Evolutionary conservation across 495 filamentous ascomycete species (phyloP).

Genomic region (Gamarada debralockiae): DNA sequence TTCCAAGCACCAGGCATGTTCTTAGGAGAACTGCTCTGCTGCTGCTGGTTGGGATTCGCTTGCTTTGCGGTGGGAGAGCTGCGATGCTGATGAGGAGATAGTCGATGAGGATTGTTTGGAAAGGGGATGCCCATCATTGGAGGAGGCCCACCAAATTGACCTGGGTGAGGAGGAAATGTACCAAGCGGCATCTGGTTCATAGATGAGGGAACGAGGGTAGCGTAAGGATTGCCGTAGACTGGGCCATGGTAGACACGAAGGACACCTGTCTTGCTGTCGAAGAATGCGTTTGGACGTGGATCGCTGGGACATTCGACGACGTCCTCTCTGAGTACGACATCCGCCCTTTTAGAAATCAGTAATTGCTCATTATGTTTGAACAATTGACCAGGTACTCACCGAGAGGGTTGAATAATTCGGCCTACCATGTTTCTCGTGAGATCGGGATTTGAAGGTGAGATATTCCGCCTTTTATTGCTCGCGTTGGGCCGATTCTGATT

Average conservation of each 20-base stretch:
- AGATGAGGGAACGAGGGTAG: slow-evolving; percentile 26
- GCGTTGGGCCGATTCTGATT: neutral
- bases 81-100: slow-evolving; percentile 1
- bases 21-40: neutral
- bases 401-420: slow-evolving; percentile 32
- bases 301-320: slow-evolving; percentile 34
- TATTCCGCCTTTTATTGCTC: neutral
- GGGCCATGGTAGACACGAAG: slow-evolving; percentile 47
- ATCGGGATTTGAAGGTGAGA: neutral
- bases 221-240: slow-evolving; percentile 39
- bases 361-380: too few relatives aligned
- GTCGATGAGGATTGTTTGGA: neutral
- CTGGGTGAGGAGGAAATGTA: slow-evolving; percentile 13
- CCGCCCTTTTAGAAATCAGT: too few relatives aligned
- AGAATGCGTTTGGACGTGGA: slow-evolving; percentile 47
- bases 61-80: neutral
- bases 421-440: neutral
- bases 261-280: slow-evolving; percentile 34
- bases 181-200: slow-evolving; percentile 24
- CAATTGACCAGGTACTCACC: too few relatives aligned
- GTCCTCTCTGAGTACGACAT: slow-evolving; percentile 41
- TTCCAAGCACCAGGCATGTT: neutral
- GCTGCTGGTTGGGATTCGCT: neutral
- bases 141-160: slow-evolving; percentile 14
- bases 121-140: neutral